Evolutionary conservation across 805 yeast species (phyloP).

Genomic region (Wickerhamomyces ciferrii): DNA sequence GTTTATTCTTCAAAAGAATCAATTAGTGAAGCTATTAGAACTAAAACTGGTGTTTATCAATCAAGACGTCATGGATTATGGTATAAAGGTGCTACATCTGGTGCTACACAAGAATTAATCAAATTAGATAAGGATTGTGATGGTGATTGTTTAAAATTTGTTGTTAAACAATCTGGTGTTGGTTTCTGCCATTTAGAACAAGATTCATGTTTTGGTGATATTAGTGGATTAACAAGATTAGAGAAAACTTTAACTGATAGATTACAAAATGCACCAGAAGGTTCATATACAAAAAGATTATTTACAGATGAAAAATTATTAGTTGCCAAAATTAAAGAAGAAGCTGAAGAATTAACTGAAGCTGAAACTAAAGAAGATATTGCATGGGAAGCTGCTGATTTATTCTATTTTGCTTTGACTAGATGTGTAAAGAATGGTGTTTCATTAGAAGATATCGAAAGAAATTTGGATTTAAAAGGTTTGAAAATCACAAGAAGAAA

Average conservation of each 20-base stretch:
- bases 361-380: conserved; percentile 66
- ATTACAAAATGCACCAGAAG: conserved; percentile 69
- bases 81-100: conserved; percentile 96
- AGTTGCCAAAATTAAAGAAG: conserved; percentile 87
- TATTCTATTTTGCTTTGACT: conserved; percentile 69
- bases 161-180: conserved; percentile 77
- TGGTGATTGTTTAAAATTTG: conserved; percentile 81
- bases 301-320: conserved; percentile 74
- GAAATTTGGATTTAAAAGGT: conserved; percentile 76
- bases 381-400: conserved; percentile 97
- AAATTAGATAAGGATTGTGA: conserved; percentile 82
- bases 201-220: conserved; percentile 74
- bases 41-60: conserved; percentile 87
- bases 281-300: conserved; percentile 90
- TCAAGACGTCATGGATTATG: conserved; percentile 90
- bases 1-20: conserved; percentile 88
- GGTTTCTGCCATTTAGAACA: conserved; percentile 92
- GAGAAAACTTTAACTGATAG: conserved; percentile 66
- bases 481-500: conserved; percentile 86
- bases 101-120: conserved; percentile 80
- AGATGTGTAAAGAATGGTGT: conserved; percentile 79
- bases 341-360: conserved; percentile 91
- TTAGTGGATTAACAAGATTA: conserved; percentile 61
- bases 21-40: conserved; percentile 73
- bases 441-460: conserved; percentile 72